Evolutionary conservation across 441 rosid species (phyloP).

Genomic region (Brassica balearica): DNA sequence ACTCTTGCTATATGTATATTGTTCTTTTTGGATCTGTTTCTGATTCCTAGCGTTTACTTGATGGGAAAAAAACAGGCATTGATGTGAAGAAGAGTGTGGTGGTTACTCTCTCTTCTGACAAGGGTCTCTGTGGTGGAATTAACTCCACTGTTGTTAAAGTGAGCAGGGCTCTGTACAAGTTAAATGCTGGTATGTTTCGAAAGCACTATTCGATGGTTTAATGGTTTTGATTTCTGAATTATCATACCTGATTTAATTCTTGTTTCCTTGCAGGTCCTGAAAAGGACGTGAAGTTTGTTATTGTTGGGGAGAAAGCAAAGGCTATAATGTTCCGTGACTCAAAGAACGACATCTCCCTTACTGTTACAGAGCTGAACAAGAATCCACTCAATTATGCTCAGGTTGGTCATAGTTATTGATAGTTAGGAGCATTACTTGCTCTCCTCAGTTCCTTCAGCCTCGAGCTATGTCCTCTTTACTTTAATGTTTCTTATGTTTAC

Average conservation of each 20-base stretch:
- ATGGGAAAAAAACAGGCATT: conserved; percentile 54
- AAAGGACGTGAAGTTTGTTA: conserved; percentile 77
- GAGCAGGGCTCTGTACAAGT: conserved; percentile 49
- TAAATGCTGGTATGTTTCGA: conserved; percentile 71
- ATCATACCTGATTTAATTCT: not conserved
- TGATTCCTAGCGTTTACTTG: conserved; percentile 19
- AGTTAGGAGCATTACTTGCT: not conserved
- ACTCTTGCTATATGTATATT: conserved; percentile 9
- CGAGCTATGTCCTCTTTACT: not conserved
- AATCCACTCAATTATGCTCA: conserved; percentile 92
- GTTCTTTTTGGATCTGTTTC: conserved; percentile 1
- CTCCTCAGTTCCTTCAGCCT: not conserved
- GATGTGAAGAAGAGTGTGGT: conserved; percentile 93
- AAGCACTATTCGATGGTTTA: conserved; percentile 13
- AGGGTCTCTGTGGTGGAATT: conserved; percentile 98
- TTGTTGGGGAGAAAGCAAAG: conserved; percentile 93
- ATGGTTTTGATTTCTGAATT: conserved; percentile 9
- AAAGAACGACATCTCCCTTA: conserved; percentile 66
- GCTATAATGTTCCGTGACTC: conserved; percentile 86
- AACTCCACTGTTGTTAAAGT: conserved; percentile 67
- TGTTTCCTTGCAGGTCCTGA: conserved; percentile 68
- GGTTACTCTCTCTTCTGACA: conserved; percentile 89
- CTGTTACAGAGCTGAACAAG: conserved; percentile 80
- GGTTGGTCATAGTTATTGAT: conserved; percentile 47
- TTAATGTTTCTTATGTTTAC: conserved; percentile 13